Conservation (phyloP, 768 basidiomycete genomes). For the Psilocybe cyanescens region DNA sequence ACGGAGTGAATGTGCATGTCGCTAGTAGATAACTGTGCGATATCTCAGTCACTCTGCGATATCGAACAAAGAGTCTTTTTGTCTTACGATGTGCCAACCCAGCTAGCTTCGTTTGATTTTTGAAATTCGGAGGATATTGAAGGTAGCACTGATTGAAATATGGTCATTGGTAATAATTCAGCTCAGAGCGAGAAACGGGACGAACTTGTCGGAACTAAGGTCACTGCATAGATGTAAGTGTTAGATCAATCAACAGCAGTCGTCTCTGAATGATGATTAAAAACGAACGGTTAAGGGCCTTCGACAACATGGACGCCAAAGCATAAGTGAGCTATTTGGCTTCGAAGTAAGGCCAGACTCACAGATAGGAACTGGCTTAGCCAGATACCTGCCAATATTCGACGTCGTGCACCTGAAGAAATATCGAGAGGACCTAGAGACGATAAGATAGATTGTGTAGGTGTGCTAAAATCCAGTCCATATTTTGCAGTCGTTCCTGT, state of each 20-base stretch:
- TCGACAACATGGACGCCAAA: not conserved
- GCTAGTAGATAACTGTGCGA: slow-evolving; percentile 68
- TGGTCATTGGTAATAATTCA: not conserved
- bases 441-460: slow-evolving; percentile 13
- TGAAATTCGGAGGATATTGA: slow-evolving; percentile 80
- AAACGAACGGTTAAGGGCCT: slow-evolving; percentile 38
- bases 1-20: slow-evolving; percentile 80
- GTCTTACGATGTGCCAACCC: slow-evolving; percentile 79
- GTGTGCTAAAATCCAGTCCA: slow-evolving; percentile 19
- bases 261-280: not conserved
- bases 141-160: slow-evolving; percentile 56
- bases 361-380: slow-evolving; percentile 75
- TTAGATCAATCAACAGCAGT: not conserved
- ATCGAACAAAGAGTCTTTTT: not conserved
- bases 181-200: not conserved
- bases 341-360: slow-evolving; percentile 25
- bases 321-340: not conserved
- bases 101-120: slow-evolving; percentile 77
- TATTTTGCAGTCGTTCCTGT: slow-evolving; percentile 11
- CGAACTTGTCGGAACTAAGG: slow-evolving; percentile 78
- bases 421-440: slow-evolving; percentile 66
- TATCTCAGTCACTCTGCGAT: not conserved
- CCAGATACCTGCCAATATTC: slow-evolving; percentile 78
- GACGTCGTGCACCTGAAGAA: slow-evolving; percentile 55
- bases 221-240: slow-evolving; percentile 41